Conservation (phyloP, 78 protist species). For the Dictyostelium capitatum region DNA sequence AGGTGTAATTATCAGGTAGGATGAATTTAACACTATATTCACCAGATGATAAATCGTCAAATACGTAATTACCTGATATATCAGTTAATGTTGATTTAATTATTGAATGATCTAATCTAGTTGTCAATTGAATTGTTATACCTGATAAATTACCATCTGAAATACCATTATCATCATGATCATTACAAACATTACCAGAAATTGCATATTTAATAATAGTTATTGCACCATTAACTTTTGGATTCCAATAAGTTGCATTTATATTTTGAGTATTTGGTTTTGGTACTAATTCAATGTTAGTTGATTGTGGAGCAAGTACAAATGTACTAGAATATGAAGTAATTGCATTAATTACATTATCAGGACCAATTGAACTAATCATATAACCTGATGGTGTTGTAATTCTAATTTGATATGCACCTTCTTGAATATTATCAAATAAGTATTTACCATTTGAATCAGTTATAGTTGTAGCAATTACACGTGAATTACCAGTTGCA, state of each 20-base stretch:
- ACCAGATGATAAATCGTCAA: conserved; percentile 20
- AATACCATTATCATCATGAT: conserved; percentile 28
- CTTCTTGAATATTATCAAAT: conserved; percentile 28
- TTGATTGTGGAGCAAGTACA: not conserved
- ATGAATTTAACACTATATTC: not conserved
- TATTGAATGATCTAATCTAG: not conserved
- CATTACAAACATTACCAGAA: conserved; percentile 26
- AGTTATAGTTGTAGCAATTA: conserved; percentile 3
- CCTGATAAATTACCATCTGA: conserved; percentile 21
- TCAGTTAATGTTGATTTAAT: conserved; percentile 9
- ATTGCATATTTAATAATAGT: not conserved
- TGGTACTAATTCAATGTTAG: not conserved
- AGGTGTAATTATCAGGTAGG: not conserved
- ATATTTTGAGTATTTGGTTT: not conserved
- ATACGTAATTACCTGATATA: conserved; percentile 6
- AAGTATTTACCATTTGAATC: conserved; percentile 25
- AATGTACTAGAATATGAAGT: not conserved
- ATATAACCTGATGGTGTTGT: not conserved
- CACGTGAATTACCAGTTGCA: not conserved
- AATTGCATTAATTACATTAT: not conserved
- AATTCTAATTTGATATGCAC: conserved; percentile 17
- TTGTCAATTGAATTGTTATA: not conserved
- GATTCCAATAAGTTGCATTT: conserved; percentile 47
- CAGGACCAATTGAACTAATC: conserved; percentile 4
- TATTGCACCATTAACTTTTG: conserved; percentile 15